A percentile compares a stretch with the other conserved stretches of the same genome.
Evolutionary conservation across 2,329 filamentous ascomycete species (phyloP).

Genomic region (Colletotrichum musicola): DNA sequence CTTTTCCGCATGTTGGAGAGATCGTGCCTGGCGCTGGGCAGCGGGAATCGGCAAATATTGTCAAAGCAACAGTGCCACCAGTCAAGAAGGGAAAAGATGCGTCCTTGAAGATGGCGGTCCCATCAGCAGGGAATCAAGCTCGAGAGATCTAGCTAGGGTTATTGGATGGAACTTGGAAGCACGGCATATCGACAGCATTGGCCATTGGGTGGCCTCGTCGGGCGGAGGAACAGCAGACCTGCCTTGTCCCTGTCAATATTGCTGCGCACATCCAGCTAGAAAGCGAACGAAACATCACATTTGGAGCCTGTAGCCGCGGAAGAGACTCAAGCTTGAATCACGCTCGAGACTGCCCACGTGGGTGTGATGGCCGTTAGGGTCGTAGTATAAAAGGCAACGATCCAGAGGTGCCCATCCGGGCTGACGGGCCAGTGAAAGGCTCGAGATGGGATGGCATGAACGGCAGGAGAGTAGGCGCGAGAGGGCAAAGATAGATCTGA

Average conservation of each 20-base stretch:
- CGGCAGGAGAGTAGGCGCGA: neutral
- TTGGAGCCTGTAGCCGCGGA: neutral
- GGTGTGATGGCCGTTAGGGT: constrained; percentile 17
- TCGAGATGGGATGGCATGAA: constrained; percentile 2
- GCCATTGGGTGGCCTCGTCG: constrained; percentile 19
- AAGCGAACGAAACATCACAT: neutral
- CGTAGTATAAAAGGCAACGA: neutral
- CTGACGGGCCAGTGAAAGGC: neutral
- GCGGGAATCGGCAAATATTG: constrained; percentile 7
- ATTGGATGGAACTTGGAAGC: neutral
- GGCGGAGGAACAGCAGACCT: neutral
- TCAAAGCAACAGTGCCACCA: neutral
- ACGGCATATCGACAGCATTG: constrained; percentile 24
- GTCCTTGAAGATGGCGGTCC: constrained; percentile 16
- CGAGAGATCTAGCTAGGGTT: neutral
- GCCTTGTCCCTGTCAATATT: constrained; percentile 15
- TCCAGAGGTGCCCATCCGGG: constrained; percentile 8
- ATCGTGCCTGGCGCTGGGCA: constrained; percentile 12
- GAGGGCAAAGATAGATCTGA: neutral
- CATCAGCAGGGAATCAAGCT: constrained; percentile 16
- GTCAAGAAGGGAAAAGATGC: neutral
- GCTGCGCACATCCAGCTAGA: neutral
- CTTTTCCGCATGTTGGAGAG: constrained; percentile 22
- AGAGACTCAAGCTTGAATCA: neutral
- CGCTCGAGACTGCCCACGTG: constrained; percentile 3